Percentiles rank a stretch among this genome's conserved stretches.
Evolutionary conservation across 1,139 yeast species (phyloP).

Genomic region (Magnusiomyces magnusii): DNA sequence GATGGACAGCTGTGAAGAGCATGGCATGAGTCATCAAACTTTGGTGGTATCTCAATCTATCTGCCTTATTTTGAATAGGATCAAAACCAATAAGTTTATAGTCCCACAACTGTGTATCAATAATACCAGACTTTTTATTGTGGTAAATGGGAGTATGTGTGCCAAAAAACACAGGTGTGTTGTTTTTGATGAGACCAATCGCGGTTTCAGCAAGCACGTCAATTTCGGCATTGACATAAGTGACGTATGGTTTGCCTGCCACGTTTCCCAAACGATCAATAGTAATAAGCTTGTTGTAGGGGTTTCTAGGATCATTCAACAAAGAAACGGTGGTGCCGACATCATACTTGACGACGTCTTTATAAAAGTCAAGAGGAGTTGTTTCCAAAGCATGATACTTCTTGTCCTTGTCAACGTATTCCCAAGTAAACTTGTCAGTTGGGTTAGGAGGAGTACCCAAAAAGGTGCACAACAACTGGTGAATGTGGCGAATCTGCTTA

Average conservation of each 20-base stretch:
- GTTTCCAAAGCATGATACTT: slow-evolving; percentile 46
- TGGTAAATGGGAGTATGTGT: slow-evolving; percentile 71
- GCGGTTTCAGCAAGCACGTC: slow-evolving; percentile 52
- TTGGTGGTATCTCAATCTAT: slow-evolving; percentile 49
- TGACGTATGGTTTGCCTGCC: slow-evolving; percentile 56
- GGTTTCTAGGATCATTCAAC: slow-evolving; percentile 74
- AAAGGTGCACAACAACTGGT: slow-evolving; percentile 54
- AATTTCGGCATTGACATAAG: slow-evolving; percentile 60
- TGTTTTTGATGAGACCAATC: slow-evolving; percentile 55
- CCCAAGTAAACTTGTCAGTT: slow-evolving; percentile 60
- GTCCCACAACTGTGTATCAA: slow-evolving; percentile 64
- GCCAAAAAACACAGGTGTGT: slow-evolving; percentile 78
- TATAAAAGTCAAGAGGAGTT: slow-evolving; percentile 58
- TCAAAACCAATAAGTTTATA: slow-evolving; percentile 56
- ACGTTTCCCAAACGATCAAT: slow-evolving; percentile 71
- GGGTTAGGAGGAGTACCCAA: slow-evolving; percentile 77
- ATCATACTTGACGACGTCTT: slow-evolving; percentile 46
- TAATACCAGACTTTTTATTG: slow-evolving; percentile 54
- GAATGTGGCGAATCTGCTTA: slow-evolving; percentile 51
- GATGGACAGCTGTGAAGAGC: slow-evolving; percentile 68
- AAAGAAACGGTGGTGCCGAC: slow-evolving; percentile 53
- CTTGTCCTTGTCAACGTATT: slow-evolving; percentile 64
- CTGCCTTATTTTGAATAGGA: slow-evolving; percentile 49
- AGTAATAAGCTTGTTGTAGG: slow-evolving; percentile 51
- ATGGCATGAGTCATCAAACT: slow-evolving; percentile 82